Percentiles rank a stretch among this genome's conserved stretches.
These are phyloP conservation scores for Yueomyces sinensis DNA, from an alignment of 805 yeast genomes.

Conservation along the genomic window DNA sequence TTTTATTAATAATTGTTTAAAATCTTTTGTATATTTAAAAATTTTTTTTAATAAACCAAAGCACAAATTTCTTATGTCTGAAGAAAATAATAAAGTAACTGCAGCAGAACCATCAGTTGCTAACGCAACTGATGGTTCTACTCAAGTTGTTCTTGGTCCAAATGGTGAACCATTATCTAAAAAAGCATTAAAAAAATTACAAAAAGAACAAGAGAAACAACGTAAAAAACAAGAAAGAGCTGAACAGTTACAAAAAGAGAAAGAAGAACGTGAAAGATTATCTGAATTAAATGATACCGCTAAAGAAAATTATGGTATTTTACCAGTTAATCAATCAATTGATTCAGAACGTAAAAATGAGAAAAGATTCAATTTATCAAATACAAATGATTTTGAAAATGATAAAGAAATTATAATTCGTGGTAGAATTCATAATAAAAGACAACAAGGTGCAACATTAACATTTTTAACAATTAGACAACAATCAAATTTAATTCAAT, in stretches of 20 bases:
- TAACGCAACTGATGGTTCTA: constrained; percentile 3
- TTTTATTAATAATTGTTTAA: too few relatives aligned
- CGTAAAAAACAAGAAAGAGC: constrained; percentile 88
- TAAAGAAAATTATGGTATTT: constrained; percentile 75
- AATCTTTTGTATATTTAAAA: too few relatives aligned
- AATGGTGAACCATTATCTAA: constrained; percentile 88
- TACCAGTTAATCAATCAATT: constrained; percentile 80
- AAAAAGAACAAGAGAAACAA: constrained; percentile 85
- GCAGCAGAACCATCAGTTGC: background rate
- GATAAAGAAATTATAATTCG: constrained; percentile 75
- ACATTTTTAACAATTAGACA: constrained; percentile 86
- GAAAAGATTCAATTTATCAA: constrained; percentile 43
- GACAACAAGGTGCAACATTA: constrained; percentile 95
- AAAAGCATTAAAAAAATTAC: constrained; percentile 89
- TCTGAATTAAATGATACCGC: constrained; percentile 80
- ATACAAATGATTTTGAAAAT: constrained; percentile 28
- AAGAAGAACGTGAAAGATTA: constrained; percentile 57
- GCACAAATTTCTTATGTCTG: constrained; percentile 6
- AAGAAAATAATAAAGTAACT: constrained; percentile 2
- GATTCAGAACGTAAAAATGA: constrained; percentile 51
- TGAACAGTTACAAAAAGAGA: constrained; percentile 73
- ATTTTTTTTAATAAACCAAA: too few relatives aligned
- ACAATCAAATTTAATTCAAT: constrained; percentile 73
- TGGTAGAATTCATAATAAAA: constrained; percentile 85
- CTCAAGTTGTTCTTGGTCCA: constrained; percentile 34